These are phyloP conservation scores for Eucalyptus curtisii DNA, from an alignment of 345 rosid species.

Conservation along the genomic window DNA sequence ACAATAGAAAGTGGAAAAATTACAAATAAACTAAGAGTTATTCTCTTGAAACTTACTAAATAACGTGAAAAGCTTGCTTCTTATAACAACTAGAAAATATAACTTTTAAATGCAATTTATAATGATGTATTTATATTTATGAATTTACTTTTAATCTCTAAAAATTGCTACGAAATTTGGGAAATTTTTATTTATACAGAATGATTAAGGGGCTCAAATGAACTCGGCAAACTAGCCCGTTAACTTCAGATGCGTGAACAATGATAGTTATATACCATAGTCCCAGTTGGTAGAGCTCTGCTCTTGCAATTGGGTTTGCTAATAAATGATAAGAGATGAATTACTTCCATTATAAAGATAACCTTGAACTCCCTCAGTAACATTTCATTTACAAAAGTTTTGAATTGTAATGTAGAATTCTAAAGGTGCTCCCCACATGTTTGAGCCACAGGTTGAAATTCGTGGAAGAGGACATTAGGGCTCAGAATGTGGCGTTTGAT, in stretches of 20 bases:
- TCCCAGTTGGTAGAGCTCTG: no score
- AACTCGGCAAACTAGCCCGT: no score
- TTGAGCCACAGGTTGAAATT: neutral
- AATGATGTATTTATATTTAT: neutral
- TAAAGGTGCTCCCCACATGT: neutral
- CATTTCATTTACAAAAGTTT: neutral
- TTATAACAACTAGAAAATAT: neutral
- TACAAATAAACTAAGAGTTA: neutral
- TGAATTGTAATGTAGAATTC: neutral
- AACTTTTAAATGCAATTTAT: neutral
- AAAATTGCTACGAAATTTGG: neutral
- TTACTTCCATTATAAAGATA: neutral
- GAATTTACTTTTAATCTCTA: neutral
- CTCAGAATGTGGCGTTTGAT: neutral
- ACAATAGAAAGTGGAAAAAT: neutral
- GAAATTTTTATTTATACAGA: no score
- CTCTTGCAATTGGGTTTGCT: neutral
- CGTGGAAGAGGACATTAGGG: neutral
- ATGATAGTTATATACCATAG: no score
- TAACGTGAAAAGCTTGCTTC: neutral
- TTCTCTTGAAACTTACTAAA: neutral
- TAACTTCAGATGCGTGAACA: no score
- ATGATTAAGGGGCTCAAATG: no score
- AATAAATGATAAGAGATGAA: neutral
- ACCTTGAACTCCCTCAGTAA: neutral